Conservation (phyloP, 1,284 basidiomycete genomes). For the Wolfiporia cocos region DNA sequence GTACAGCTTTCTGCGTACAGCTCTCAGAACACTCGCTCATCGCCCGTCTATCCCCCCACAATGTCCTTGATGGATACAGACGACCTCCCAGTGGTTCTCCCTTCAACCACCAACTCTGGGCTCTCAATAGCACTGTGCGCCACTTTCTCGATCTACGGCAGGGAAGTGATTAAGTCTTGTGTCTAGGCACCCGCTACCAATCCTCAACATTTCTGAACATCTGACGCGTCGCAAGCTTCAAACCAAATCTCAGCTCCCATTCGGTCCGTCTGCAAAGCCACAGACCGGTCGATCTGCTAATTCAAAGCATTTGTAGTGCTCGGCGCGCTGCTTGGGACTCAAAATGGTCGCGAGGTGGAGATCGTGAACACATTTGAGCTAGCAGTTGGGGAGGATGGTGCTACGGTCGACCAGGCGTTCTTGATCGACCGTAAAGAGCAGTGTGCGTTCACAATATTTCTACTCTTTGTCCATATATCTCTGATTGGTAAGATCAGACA, state of each 20-base stretch:
- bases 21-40: no score
- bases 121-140: slow-evolving; percentile 66
- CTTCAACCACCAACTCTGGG: slow-evolving; percentile 62
- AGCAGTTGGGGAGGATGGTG: slow-evolving; percentile 47
- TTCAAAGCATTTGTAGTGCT: slow-evolving; percentile 50
- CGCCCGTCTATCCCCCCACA: no score
- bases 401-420: slow-evolving; percentile 75
- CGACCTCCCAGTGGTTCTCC: slow-evolving; percentile 64
- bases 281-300: background rate
- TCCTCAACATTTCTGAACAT: slow-evolving; percentile 96
- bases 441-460: slow-evolving; percentile 48
- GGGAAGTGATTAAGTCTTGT: slow-evolving; percentile 9
- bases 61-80: slow-evolving; percentile 77
- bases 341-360: slow-evolving; percentile 90
- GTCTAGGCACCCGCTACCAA: slow-evolving; percentile 87
- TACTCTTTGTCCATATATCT: background rate
- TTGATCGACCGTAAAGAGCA: slow-evolving; percentile 81
- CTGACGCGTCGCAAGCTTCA: slow-evolving; percentile 81
- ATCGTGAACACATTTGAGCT: slow-evolving; percentile 97
- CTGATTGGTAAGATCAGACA: no score
- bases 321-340: slow-evolving; percentile 92
- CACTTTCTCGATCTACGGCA: background rate
- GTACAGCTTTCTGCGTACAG: no score
- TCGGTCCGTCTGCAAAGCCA: slow-evolving; percentile 40
- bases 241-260: slow-evolving; percentile 53